Percentiles rank a stretch among this genome's conserved stretches.
Conservation (phyloP, 345 rosid genomes). For the Lepidium didymum region DNA sequence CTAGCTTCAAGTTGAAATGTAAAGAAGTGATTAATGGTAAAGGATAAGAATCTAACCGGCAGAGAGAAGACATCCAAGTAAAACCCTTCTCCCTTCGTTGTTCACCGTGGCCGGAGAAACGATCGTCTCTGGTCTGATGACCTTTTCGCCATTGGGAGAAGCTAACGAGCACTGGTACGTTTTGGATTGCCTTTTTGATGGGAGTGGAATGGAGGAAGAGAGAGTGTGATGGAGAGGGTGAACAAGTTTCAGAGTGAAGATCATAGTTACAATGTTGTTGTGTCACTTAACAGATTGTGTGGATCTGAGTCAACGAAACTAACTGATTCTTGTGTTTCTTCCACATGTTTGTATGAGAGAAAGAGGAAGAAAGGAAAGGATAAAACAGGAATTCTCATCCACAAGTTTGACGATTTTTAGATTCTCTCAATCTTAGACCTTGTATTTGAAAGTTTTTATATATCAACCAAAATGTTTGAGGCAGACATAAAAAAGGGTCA, state of each 20-base stretch:
- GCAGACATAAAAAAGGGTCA: no score
- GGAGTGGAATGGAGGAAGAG: slow-evolving; percentile 11
- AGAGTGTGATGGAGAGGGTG: slow-evolving; percentile 25
- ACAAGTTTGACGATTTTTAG: slow-evolving; percentile 8
- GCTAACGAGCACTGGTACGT: slow-evolving; percentile 44
- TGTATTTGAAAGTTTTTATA: no score
- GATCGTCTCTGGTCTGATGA: slow-evolving; percentile 7
- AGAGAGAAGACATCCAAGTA: slow-evolving; percentile 51
- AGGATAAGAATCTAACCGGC: slow-evolving; percentile 33
- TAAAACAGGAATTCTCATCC: slow-evolving; percentile 23
- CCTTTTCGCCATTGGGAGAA: slow-evolving; percentile 24
- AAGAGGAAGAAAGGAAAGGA: slow-evolving; percentile 8
- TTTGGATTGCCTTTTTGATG: slow-evolving; percentile 26
- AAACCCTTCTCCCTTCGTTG: slow-evolving; percentile 47
- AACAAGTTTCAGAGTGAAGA: slow-evolving; percentile 20
- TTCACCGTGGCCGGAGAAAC: slow-evolving; percentile 14
- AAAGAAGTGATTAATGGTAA: not conserved
- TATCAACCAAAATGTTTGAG: no score
- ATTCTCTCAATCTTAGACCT: not conserved
- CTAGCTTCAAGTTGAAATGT: not conserved
- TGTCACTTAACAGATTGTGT: not conserved
- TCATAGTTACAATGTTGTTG: slow-evolving; percentile 1
- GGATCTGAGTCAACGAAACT: not conserved
- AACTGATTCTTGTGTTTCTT: not conserved
- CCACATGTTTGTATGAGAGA: not conserved